phyloP scores from a whole-genome alignment of 1,139 yeast species.

The Eremothecium cymbalariae region DNA sequence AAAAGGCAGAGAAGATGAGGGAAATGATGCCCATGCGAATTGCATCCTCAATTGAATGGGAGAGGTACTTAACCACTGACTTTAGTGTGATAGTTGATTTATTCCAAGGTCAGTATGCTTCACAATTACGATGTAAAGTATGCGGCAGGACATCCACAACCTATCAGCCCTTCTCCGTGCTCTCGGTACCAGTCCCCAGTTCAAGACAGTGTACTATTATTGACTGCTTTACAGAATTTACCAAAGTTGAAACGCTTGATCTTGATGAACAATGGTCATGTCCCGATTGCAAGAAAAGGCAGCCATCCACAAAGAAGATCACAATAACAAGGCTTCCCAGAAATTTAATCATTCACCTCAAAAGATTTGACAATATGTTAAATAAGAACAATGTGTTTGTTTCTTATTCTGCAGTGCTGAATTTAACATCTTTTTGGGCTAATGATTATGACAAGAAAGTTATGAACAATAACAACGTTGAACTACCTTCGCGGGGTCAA shows the following conservation, averaged over 20 bases:
- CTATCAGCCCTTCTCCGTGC: slow-evolving; percentile 69
- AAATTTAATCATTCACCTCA: slow-evolving; percentile 65
- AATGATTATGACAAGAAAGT: slow-evolving; percentile 31
- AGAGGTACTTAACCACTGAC: slow-evolving; percentile 74
- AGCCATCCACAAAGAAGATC: slow-evolving; percentile 60
- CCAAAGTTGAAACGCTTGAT: slow-evolving; percentile 59
- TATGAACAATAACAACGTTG: slow-evolving; percentile 13
- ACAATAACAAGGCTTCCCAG: slow-evolving; percentile 66
- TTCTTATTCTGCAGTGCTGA: slow-evolving; percentile 42
- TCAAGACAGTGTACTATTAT: slow-evolving; percentile 33
- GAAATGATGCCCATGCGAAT: slow-evolving; percentile 70
- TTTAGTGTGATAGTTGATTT: slow-evolving; percentile 78
- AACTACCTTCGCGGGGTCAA: slow-evolving; percentile 66
- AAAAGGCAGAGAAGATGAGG: slow-evolving; percentile 65
- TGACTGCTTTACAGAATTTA: slow-evolving; percentile 66
- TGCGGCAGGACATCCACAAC: slow-evolving; percentile 82
- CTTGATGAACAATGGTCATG: slow-evolving; percentile 88
- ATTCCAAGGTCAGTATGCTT: slow-evolving; percentile 85
- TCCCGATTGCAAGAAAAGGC: slow-evolving; percentile 63
- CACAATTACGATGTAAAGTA: slow-evolving; percentile 65
- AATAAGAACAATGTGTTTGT: slow-evolving; percentile 34
- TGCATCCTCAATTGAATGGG: slow-evolving; percentile 95
- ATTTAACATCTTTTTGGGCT: slow-evolving; percentile 79
- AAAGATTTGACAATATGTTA: slow-evolving; percentile 52
- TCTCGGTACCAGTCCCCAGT: slow-evolving; percentile 64